These are phyloP conservation scores for Xylariales sp. DNA, from an alignment of 2,329 filamentous ascomycete genomes.

Conservation along the genomic window DNA sequence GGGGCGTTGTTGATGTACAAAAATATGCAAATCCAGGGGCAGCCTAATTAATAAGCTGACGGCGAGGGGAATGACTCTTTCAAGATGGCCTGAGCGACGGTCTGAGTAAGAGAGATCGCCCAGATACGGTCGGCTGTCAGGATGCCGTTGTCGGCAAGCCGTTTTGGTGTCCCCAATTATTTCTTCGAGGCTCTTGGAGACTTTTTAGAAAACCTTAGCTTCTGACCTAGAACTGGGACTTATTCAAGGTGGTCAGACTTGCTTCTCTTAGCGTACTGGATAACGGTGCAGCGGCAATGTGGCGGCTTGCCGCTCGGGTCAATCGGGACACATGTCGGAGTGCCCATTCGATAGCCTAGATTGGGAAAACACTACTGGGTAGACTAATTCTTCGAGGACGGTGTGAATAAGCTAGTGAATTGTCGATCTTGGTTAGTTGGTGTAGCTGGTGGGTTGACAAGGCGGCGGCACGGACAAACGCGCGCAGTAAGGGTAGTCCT, in stretches of 20 bases:
- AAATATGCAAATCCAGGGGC: not conserved
- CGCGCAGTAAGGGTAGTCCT: not conserved
- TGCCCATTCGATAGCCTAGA: not conserved
- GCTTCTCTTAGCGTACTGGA: not conserved
- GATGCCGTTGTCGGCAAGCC: conserved; percentile 29
- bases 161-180: conserved; percentile 23
- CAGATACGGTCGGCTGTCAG: not conserved
- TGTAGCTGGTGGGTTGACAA: not conserved
- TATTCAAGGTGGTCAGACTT: conserved; percentile 9
- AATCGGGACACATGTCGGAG: conserved; percentile 3
- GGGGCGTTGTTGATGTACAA: not conserved
- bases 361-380: not conserved
- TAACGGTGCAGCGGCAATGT: conserved; percentile 14
- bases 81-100: conserved; percentile 13
- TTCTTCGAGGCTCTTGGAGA: conserved; percentile 9
- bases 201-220: not conserved
- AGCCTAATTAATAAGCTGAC: conserved; percentile 30
- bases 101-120: conserved; percentile 29
- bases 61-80: conserved; percentile 12
- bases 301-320: conserved; percentile 18
- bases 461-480: not conserved
- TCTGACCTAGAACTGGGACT: conserved; percentile 11
- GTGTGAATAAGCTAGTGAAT: not conserved
- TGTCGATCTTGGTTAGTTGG: not conserved
- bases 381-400: conserved; percentile 1